phyloP scores from a whole-genome alignment of 139 green algal genomes.

The Penium margaritaceum region DNA sequence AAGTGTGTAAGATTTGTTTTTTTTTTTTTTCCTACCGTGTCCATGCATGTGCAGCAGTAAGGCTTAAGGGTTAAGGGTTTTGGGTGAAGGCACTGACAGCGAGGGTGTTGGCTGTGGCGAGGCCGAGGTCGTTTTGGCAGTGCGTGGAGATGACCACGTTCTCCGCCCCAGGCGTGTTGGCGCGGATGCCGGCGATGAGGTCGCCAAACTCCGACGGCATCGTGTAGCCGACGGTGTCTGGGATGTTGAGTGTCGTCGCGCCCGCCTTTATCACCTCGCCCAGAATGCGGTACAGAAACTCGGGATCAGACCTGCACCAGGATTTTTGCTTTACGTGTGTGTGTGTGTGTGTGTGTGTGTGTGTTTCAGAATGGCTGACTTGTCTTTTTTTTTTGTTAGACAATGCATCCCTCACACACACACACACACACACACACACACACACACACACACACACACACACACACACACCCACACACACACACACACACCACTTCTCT shows the following conservation, averaged over 20 bases:
- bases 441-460: no score
- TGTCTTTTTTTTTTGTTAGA: no score
- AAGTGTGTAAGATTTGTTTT: no score
- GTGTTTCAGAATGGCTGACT: no score
- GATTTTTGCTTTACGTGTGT: no score
- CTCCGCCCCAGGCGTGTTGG: conserved; percentile 74
- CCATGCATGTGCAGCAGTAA: not conserved
- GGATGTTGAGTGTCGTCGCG: conserved; percentile 98
- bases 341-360: no score
- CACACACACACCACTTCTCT: no score
- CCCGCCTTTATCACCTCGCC: conserved; percentile 84
- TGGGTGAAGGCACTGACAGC: conserved; percentile 51
- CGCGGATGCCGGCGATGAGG: conserved; percentile 78
- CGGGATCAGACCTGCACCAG: conserved; percentile 73
- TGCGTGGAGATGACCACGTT: conserved; percentile 90
- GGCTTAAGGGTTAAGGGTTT: not conserved
- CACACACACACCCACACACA: no score
- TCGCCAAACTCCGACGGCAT: conserved; percentile 88
- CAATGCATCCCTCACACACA: no score
- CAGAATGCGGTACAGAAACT: conserved; percentile 85
- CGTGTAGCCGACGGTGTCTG: conserved; percentile 89
- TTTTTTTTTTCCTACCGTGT: no score
- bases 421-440: not conserved
- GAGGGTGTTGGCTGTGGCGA: conserved; percentile 90
- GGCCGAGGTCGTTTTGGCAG: conserved; percentile 97